Evolutionary conservation across 2,329 filamentous ascomycete species (phyloP), one percentile per base, ranked within the genome.

Genomic region (Clonostachys rhizophaga): DNA sequence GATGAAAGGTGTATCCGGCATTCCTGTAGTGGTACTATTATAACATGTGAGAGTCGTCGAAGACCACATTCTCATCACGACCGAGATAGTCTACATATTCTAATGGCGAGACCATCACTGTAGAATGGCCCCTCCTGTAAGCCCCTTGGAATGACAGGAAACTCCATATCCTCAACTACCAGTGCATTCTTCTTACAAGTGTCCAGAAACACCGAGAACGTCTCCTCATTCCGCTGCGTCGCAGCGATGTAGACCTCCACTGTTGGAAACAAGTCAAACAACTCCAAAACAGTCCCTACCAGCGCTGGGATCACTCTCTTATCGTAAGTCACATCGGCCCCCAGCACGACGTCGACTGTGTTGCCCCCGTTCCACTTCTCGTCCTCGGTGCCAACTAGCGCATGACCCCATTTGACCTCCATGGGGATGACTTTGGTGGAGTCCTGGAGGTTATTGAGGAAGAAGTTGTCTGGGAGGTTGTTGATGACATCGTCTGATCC

Each of bases 311-410:
- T 83, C 40, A 80, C 74, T 35, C 70, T 70, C 50, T 72, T 72
- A 59, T 92, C 87, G 63, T 91, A 92, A 1, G 86, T 91, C 64
- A 92, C 79, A 61, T 92, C 88, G 34, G 88, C 86, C 5, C 87
- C 89, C 30, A 92, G 65, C 3, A 91, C 76, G 5, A 89, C 65
- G 60, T 91, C 84, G 41, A 81, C 61, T 3, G 60, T 55, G 5
- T 59, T 57, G 16, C 70, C 71, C 17, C 67, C 68, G 53, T 75
- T 73, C 76, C 77, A 78, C 42, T 64, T 61, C 45, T 71, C 58
- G 46, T 82, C 75, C 61, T 84, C 83, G 0, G 74, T 78, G 5
- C 76, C 79, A 43, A 80, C 63, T 5, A 84, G 61, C 0, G 76
- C 75, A 50, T 78, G 70, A 1, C 86, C 86, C 85, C 86, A 89